Percentiles rank a stretch among this genome's conserved stretches.
Conservation (phyloP, 2,329 filamentous ascomycete species). For the Graphilbum fragrans region DNA sequence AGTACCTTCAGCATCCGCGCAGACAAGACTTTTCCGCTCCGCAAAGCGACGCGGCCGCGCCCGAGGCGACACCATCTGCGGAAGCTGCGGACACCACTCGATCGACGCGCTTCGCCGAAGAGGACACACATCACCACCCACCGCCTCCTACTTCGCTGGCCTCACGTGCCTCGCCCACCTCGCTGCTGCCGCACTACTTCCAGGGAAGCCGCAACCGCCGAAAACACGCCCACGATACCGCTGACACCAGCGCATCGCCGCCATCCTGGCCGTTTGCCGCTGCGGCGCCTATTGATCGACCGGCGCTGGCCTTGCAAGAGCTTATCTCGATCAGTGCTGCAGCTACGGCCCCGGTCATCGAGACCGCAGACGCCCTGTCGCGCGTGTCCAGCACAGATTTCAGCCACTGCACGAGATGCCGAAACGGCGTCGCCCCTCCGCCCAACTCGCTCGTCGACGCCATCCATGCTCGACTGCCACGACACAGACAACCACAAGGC, state of each 20-base stretch:
- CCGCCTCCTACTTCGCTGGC: neutral
- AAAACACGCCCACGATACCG: neutral
- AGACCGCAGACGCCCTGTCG: neutral
- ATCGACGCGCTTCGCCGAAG: too few relatives aligned
- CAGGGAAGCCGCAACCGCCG: neutral
- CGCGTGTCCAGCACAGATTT: neutral
- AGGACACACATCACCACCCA: neutral
- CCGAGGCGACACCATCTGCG: neutral
- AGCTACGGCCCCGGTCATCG: neutral
- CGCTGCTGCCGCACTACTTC: neutral
- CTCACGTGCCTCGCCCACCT: neutral
- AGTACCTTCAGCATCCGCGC: neutral
- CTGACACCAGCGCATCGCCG: neutral
- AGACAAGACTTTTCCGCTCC: too few relatives aligned
- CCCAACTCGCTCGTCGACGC: neutral
- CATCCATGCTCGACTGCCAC: neutral
- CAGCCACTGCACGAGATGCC: neutral
- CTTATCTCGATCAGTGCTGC: too few relatives aligned
- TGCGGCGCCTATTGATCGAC: too few relatives aligned
- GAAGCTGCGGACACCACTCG: too few relatives aligned
- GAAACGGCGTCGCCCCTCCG: neutral
- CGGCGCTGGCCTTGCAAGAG: too few relatives aligned
- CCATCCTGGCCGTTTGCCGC: neutral
- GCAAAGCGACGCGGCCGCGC: too few relatives aligned
- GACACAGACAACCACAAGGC: too few relatives aligned